Evolutionary conservation across 106 monocot genomes (phyloP).

Genomic region (Iris macrosiphon): DNA sequence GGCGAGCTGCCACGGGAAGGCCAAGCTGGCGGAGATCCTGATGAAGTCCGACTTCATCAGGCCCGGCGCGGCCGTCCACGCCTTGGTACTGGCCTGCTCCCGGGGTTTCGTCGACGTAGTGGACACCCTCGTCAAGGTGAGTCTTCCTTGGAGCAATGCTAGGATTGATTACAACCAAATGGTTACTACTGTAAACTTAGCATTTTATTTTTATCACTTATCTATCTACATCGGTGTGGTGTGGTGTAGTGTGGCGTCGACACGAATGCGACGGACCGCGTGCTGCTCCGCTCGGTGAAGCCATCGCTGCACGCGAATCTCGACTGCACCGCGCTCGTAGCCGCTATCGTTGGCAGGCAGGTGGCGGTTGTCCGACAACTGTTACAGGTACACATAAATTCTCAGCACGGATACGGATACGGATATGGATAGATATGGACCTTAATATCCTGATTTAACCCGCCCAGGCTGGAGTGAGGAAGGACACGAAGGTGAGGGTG

Average conservation of each 20-base stretch:
- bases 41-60: constrained; percentile 65
- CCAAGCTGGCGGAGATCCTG: constrained; percentile 46
- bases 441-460: no score
- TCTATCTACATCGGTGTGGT: no score
- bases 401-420: no score
- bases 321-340: constrained; percentile 72
- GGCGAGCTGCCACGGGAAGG: constrained; percentile 44
- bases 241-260: constrained; percentile 79
- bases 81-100: constrained; percentile 49
- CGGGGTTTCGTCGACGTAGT: constrained; percentile 75
- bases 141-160: no score
- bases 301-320: constrained; percentile 67
- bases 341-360: constrained; percentile 71
- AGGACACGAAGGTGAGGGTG: constrained; percentile 43
- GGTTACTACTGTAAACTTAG: no score
- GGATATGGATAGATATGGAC: no score
- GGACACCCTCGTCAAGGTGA: constrained; percentile 71
- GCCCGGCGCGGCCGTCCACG: constrained; percentile 50
- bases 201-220: no score
- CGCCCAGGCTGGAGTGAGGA: constrained; percentile 48
- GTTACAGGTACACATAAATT: constrained; percentile 71
- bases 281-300: constrained; percentile 73
- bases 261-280: constrained; percentile 46
- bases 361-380: constrained; percentile 40
- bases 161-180: no score